Conservation (phyloP, 2,329 filamentous ascomycete genomes). For the Trichoderma sp. region DNA sequence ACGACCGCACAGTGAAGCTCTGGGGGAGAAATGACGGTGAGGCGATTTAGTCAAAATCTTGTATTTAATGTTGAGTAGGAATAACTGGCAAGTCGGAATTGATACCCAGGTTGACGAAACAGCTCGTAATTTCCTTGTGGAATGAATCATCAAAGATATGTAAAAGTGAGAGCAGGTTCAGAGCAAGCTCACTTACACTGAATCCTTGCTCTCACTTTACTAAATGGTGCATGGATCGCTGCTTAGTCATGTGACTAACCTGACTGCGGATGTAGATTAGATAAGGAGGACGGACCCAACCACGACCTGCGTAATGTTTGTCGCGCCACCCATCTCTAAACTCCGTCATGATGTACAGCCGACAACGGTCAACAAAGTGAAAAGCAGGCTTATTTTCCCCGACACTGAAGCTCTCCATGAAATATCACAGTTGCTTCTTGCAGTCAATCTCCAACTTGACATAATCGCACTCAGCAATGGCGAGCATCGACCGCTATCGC, state of each 20-base stretch:
- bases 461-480: conserved; percentile 42
- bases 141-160: neutral
- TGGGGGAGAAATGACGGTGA: conserved; percentile 84
- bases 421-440: conserved; percentile 21
- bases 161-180: neutral
- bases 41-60: conserved; percentile 36
- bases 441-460: conserved; percentile 27
- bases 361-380: neutral
- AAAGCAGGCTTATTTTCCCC: neutral
- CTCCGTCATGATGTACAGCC: neutral
- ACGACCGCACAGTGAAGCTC: conserved; percentile 92
- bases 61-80: conserved; percentile 16
- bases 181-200: neutral
- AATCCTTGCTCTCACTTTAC: neutral
- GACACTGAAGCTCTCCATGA: conserved; percentile 27
- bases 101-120: neutral
- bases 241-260: conserved; percentile 22
- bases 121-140: neutral
- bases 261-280: conserved; percentile 23
- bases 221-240: neutral
- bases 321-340: conserved; percentile 8
- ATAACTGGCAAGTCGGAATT: neutral
- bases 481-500: conserved; percentile 59
- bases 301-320: neutral
- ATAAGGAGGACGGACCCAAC: conserved; percentile 22